phyloP scores from a whole-genome alignment of 139 green algal genomes.

The Tetraselmis striata region DNA sequence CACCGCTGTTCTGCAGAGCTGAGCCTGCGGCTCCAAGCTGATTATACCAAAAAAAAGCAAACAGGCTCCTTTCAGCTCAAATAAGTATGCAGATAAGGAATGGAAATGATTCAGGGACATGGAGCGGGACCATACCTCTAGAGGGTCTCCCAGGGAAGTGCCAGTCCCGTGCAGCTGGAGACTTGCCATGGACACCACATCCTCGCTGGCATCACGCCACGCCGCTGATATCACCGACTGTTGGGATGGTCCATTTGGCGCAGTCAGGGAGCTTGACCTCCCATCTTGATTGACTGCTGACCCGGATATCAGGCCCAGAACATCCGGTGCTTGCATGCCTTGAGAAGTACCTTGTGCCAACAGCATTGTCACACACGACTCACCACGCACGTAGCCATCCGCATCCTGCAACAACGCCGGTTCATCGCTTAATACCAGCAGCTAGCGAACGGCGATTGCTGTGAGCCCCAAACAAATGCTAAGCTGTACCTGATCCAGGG shows the following conservation, averaged over 20 bases:
- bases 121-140: conserved; percentile 81
- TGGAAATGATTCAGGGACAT: no score
- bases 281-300: conserved; percentile 78
- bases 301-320: conserved; percentile 10
- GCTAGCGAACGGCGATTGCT: not conserved
- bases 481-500: conserved; percentile 50
- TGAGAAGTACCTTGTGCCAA: no score
- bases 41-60: no score
- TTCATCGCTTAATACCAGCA: no score
- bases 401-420: conserved; percentile 26
- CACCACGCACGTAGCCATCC: conserved; percentile 76
- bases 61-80: no score
- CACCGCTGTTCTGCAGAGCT: not conserved
- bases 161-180: conserved; percentile 48
- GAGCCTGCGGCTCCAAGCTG: not conserved
- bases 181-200: not conserved
- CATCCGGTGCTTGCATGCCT: not conserved
- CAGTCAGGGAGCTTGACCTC: conserved; percentile 70
- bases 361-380: conserved; percentile 22
- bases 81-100: no score
- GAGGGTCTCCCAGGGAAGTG: conserved; percentile 78
- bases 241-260: conserved; percentile 79
- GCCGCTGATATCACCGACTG: conserved; percentile 52
- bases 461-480: conserved; percentile 8
- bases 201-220: conserved; percentile 6